These are phyloP conservation scores for Nakazawaea sp. DNA, from an alignment of 805 yeast species.

Conservation along the genomic window DNA sequence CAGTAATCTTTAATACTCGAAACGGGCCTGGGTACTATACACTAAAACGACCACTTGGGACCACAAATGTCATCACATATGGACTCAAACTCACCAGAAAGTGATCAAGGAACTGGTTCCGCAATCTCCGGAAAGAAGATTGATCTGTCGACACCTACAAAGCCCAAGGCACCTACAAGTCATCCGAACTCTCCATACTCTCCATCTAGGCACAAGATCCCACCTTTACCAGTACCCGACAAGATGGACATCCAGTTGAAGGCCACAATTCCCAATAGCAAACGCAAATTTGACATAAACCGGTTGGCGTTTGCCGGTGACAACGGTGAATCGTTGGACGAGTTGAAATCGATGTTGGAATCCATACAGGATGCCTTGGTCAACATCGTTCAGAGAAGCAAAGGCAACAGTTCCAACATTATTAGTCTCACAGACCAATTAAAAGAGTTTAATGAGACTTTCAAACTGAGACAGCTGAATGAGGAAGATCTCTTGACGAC, in stretches of 20 bases:
- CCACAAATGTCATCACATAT: too few relatives aligned
- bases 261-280: slow-evolving; percentile 10
- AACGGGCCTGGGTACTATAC: too few relatives aligned
- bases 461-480: slow-evolving; percentile 6
- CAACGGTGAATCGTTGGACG: slow-evolving; percentile 6
- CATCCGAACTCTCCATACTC: slow-evolving; percentile 6
- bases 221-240: slow-evolving; percentile 11
- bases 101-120: background rate
- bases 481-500: slow-evolving; percentile 10
- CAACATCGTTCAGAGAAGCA: slow-evolving; percentile 10
- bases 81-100: too few relatives aligned
- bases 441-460: slow-evolving; percentile 9
- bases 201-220: slow-evolving; percentile 8
- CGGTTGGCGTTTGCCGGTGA: slow-evolving; percentile 2
- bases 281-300: slow-evolving; percentile 10
- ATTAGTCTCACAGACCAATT: slow-evolving; percentile 8
- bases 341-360: slow-evolving; percentile 11
- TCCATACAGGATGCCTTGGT: slow-evolving; percentile 9
- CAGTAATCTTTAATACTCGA: too few relatives aligned
- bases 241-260: slow-evolving; percentile 10
- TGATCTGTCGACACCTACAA: background rate
- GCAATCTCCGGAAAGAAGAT: background rate
- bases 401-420: slow-evolving; percentile 8
- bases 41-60: too few relatives aligned
- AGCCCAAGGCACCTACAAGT: background rate